Evolutionary conservation across 495 filamentous ascomycete species (phyloP), one percentile per base, ranked within the genome.

Genomic region (Penicillium bovifimosum): DNA sequence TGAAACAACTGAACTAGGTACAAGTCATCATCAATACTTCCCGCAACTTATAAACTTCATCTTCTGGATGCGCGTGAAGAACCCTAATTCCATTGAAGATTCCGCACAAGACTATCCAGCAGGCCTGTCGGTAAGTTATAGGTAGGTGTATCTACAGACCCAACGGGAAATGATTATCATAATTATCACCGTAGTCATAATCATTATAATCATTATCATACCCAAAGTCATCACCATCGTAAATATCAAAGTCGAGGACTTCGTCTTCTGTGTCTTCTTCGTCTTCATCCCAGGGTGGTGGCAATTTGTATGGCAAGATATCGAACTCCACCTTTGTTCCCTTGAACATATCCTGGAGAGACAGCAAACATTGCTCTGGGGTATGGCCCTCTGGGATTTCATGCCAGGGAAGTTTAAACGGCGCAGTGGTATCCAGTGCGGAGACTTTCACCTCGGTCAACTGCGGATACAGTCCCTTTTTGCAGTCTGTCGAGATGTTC

Each of bases 321-420:
- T 42, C 5, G 34, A 61, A 65, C 11, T 68, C 52, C 14, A 65
- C 58, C 13, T 40, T 44, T 0, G 60, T 65, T 9, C 43, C 58
- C 9, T 59, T 56, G 43, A 68, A 67, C 41, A 59, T 13, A 10
- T 54, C 45, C 11, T 33, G 28, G 4, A 68, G 46, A 40, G 45
- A 41, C 4, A 41, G 29, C 32, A 61, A 56, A 50, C 57, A 61
- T 41, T 67, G 38, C 29, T 51, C 40, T 2, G 57, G 59, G 1
- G 53, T 63, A 46, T 65, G 42, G 13, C 63, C 58, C 3, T 39
- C 16, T 8, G 63, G 62, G 26, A 63, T 50, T 10, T 27, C 24
- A 11, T 61, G 57, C 8, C 60, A 58, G 10, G 55, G 45, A 10
- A 60, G 54, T 17, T 57, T 58, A 17, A 62, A 54, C 7, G 60